phyloP scores from a whole-genome alignment of 106 monocot species.

The Posidonia australis region DNA sequence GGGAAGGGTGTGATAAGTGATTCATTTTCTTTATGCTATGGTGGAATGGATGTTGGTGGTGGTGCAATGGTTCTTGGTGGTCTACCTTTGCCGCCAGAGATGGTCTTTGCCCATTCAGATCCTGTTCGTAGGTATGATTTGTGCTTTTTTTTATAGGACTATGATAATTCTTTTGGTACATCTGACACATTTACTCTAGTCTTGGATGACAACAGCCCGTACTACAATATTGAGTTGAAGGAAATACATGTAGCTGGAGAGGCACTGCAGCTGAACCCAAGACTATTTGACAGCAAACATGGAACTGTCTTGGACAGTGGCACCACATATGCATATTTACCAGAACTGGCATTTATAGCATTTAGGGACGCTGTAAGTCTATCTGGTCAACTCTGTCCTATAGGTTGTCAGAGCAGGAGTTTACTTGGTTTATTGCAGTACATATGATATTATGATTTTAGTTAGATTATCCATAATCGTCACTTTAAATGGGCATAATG shows the following conservation, averaged over 20 bases:
- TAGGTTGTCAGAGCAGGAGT: neutral
- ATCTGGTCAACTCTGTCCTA: neutral
- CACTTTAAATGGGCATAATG: neutral
- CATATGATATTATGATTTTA: no score
- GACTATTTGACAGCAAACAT: conserved; percentile 71
- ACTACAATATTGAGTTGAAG: conserved; percentile 97
- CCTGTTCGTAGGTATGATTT: conserved; percentile 67
- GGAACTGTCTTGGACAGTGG: conserved; percentile 98
- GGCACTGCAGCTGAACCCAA: conserved; percentile 50
- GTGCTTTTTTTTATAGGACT: conserved; percentile 8
- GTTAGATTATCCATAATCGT: neutral
- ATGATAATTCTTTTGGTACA: conserved; percentile 39
- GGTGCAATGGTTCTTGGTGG: conserved; percentile 98
- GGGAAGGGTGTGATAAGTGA: conserved; percentile 76
- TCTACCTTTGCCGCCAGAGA: conserved; percentile 49
- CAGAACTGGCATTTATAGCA: conserved; percentile 71
- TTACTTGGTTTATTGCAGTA: no score
- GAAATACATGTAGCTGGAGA: conserved; percentile 82
- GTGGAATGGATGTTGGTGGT: conserved; percentile 96
- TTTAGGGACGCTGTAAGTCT: conserved; percentile 77
- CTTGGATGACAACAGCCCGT: conserved; percentile 90
- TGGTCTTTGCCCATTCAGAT: conserved; percentile 79
- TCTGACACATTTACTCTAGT: conserved; percentile 72
- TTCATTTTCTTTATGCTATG: conserved; percentile 96
- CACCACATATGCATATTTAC: conserved; percentile 93